Evolutionary conservation across 768 basidiomycete species (phyloP).

Genomic region (Naganishia randhawae): DNA sequence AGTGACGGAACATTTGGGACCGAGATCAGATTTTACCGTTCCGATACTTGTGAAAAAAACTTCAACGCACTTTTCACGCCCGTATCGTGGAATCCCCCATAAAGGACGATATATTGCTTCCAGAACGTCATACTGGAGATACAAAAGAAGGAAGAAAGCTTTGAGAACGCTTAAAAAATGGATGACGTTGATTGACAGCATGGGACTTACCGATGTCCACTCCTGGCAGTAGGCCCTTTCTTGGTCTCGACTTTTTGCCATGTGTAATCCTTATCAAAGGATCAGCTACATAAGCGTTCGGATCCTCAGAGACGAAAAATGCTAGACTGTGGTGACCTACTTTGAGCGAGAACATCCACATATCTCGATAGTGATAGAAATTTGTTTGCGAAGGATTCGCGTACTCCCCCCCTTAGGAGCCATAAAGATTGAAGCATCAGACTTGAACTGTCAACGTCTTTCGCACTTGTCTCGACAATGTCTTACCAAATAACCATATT

Average conservation of each 20-base stretch:
- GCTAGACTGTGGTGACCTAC: not conserved
- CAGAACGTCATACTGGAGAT: conserved; percentile 71
- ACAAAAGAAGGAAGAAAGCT: not conserved
- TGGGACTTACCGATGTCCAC: conserved; percentile 67
- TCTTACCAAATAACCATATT: conserved; percentile 65
- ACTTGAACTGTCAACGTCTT: not conserved
- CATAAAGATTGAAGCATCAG: conserved; percentile 19
- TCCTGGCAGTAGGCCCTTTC: conserved; percentile 69
- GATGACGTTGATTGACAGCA: too few species aligned
- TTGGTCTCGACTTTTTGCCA: conserved; percentile 92
- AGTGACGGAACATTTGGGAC: not conserved
- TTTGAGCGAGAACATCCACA: conserved; percentile 69
- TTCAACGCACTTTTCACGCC: conserved; percentile 66
- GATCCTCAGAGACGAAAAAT: not conserved
- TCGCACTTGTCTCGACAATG: conserved; percentile 51
- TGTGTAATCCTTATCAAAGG: conserved; percentile 56
- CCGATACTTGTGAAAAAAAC: not conserved
- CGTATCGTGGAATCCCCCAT: conserved; percentile 87
- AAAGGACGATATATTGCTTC: conserved; percentile 81
- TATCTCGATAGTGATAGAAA: conserved; percentile 83
- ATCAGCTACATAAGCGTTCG: too few species aligned
- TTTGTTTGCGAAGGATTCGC: conserved; percentile 75
- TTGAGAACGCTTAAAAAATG: too few species aligned
- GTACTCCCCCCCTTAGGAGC: conserved; percentile 69
- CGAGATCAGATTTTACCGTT: too few species aligned